Base-by-base conservation (phyloP, 805 yeast genomes). In the Candida arabinofermentans region DNA sequence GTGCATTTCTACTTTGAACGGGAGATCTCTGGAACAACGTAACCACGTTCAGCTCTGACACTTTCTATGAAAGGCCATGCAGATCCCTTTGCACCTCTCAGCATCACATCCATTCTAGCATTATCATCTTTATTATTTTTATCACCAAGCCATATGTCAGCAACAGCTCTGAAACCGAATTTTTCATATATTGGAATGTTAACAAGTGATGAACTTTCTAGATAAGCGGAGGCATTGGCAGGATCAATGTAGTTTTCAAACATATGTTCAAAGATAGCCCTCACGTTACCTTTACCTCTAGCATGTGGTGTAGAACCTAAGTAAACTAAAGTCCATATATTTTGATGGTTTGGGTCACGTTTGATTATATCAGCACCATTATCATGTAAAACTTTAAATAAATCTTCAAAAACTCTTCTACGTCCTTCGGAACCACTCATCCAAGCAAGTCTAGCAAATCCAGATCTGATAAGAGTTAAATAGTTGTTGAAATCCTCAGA, bases 211-310 rank as follows among this genome's bases (percentile, higher is more conserved):
- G 76, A 69, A 51, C 77, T 71, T 52, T 77, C 82, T 52, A 77
- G 63, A 48, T 77, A 77, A 4, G 74, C 54, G n/a, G 68, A 56
- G 37, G 65, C 56, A 12, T 63, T 64, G 8, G 53, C 51, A 19
- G 59, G 59, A 48, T 77, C 81, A 39, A 77, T 63, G 54, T 69
- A 64, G 40, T 69, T 64, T 26, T 59, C 53, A 49, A 71, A 74
- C 72, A 74, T 69, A 51, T 64, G 70, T 6, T 75, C 72, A 48
- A 77, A 70, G 54, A 75, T 61, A 21, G 65, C 66, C 36, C 81
- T 58, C 9, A 67, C 75, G 50, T 77, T 76, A 16, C 82, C 82
- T 52, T 76, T 76, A 27, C 82, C 82, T 48, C 79, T 65, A 5
- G 81, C 77, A 14, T 55, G 53, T 13, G 67, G 67, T 5, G 65